Evolutionary conservation across 176 grass and related monocot species (phyloP), one percentile per base, ranked within the genome.

Genomic region (Dendrocalamus sinicus): DNA sequence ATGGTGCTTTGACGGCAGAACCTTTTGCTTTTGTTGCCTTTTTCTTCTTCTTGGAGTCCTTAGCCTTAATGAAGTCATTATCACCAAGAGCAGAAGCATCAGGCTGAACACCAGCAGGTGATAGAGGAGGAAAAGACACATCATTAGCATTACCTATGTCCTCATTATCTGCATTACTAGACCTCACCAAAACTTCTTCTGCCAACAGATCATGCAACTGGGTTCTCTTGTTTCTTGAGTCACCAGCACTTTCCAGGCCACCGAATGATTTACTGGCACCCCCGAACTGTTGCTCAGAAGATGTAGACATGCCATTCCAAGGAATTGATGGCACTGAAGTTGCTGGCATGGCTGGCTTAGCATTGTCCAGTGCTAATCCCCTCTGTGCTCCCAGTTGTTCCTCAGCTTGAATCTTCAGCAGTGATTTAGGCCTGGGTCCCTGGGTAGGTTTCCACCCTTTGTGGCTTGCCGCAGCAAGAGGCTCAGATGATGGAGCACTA

Each of bases 11-110:
- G 14, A 78, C 57, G 67, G 89, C 82, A 55, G 80, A 68, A 75
- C 65, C 78, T 90, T 96, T 99, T 15, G 86, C 65, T 62, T 96
- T 99, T 81, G 94, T 79, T 77, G 86, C 89, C 77, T 93, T 99
- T 85, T 92, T 99, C 70, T 91, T 94, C 88, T 96, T 99, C 88
- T 94, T 99, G 14, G 89, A 89, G 59, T 99, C 94, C 89, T 93
- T 99, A n/a, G 97, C 94, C 79, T 99, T 94, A 76, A 99, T 95
- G 75, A 99, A 99, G 60, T 99, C 94, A 85, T 78, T 88, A 79
- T 88, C 92, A 88, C 90, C 94, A 77, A 91, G 26, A 76, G 75
- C 80, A 87, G 83, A 72, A 77, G 61, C 23, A 78, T 92, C 83
- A 50, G 46, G 50, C 78, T 91, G 81, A 64, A 72, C 63, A 45